Evolutionary conservation across 2,329 filamentous ascomycete species (phyloP), one percentile per base, ranked within the genome.

Genomic region (Colletotrichum australisinense): DNA sequence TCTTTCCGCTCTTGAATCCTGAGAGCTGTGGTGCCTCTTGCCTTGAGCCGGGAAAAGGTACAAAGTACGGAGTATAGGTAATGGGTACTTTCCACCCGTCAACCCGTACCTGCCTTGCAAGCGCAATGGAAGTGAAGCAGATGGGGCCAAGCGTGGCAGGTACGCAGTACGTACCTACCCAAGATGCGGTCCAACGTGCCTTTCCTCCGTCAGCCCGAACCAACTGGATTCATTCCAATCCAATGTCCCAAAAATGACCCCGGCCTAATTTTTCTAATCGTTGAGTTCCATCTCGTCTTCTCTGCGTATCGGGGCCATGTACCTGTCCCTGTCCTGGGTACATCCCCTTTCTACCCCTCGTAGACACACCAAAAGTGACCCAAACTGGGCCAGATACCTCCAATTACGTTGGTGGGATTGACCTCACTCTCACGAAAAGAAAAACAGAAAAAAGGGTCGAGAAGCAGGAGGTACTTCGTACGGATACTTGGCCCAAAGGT

Each of bases 161-260:
- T 11, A 22, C 22, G 42, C 7, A 53, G 52, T 63, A 35, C 60
- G 16, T 28, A 49, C 35, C n/a, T 28, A 71, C n/a, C 14, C n/a
- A 55, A 26, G 49, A 49, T 64, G 32, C 32, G 42, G 66, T 30
- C 53, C 59, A 72, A 65, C 70, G 60, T 12, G 22, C 38, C 55
- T 67, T 42, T 57, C 4, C 22, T 57, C 71, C 71, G 71, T 46
- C 62, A 58, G 71, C 56, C 71, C 71, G 62, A 60, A 57, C 71
- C 71, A 73, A 73, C 56, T 70, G 52, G 67, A 56, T 62, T 56
- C 71, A 66, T 73, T 73, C 71, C 71, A 73, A 63, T 69, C 71
- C 71, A 73, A 63, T 69, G 26, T 66, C 46, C 26, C 52, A 53
- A 65, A 65, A 56, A 66, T 42, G 46, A 58, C 49, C 60, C 56